Base-by-base conservation (phyloP, 352 stramenopile species). In the Globisporangium recalcitrans region DNA sequence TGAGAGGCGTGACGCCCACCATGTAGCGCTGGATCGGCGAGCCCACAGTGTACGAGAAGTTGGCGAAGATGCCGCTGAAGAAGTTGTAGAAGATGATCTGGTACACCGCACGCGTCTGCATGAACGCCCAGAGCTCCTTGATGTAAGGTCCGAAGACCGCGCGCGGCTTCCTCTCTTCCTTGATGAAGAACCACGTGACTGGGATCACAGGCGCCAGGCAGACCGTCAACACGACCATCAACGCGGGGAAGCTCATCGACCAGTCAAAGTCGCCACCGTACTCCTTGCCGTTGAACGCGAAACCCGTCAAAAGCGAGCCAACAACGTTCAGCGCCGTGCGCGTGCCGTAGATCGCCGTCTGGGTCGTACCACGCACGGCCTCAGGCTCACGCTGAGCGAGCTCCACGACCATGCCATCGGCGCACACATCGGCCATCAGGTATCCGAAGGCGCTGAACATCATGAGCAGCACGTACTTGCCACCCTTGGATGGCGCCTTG, bases 71-170 rank as follows among this genome's bases (percentile, higher is more conserved):
- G 46, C n/a, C 46, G 21, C 46, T 52, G 21, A 29, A 52, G 16
- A 46, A 46, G 38, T 46, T 46, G 38, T 19, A 52, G 10, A 52
- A 52, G 47, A 27, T 52, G 47, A 32, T 32, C 11, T 52, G 47
- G 47, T 22, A 21, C 47, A 52, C 16, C 13, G 21, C 47, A 4
- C 47, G 47, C 22, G 24, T 27, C 47, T 52, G 47, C 22, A 52
- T 7, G 27, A 52, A 52, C 14, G 13, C 22, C 22, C 47, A 52
- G 11, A 52, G 22, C 10, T 52, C 11, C 9, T 32, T 11, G 4
- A 27, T 52, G 22, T 52, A 52, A 3, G 11, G 1, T 3, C 10
- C 4, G 22, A 52, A 52, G 4, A 31, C 6, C 5, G 46, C 26
- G 46, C 26, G 21, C 24, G 14, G 11, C 11, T 52, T 52, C 26